These are phyloP conservation scores for Cenococcum geophilum DNA, from an alignment of 495 filamentous ascomycete genomes.

Conservation along the genomic window DNA sequence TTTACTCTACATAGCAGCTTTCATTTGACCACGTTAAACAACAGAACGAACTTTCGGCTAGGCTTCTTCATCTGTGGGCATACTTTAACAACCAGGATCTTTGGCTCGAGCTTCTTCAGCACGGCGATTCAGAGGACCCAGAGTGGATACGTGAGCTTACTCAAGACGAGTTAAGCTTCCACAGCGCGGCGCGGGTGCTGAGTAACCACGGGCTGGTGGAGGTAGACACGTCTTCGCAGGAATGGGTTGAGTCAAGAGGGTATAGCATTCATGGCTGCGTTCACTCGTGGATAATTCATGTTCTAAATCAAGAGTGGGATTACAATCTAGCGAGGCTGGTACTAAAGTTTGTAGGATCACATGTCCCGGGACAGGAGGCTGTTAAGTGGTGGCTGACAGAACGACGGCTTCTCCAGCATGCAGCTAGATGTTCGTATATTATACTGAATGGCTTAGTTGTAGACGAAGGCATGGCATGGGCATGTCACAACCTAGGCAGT, in stretches of 20 bases:
- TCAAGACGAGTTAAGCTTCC: constrained; percentile 11
- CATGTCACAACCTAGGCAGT: constrained; percentile 20
- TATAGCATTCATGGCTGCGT: constrained; percentile 16
- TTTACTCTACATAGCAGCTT: constrained; percentile 18
- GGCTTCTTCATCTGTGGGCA: constrained; percentile 12
- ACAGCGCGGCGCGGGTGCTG: background rate
- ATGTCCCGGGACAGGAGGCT: background rate
- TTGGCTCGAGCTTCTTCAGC: constrained; percentile 11
- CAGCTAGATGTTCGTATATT: background rate
- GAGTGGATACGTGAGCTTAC: constrained; percentile 15
- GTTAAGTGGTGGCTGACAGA: background rate
- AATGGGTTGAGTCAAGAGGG: background rate
- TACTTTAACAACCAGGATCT: constrained; percentile 16
- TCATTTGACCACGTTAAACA: constrained; percentile 8
- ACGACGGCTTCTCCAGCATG: constrained; percentile 15
- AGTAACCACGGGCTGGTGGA: constrained; percentile 4
- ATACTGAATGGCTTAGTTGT: constrained; percentile 1
- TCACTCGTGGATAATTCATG: constrained; percentile 10
- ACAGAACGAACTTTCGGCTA: constrained; percentile 6
- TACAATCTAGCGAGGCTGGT: constrained; percentile 3
- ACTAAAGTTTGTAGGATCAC: background rate
- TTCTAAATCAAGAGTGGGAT: constrained; percentile 14
- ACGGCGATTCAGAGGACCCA: background rate
- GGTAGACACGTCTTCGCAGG: background rate
- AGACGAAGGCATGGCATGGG: constrained; percentile 9